A percentile compares a stretch with the other conserved stretches of the same genome.
phyloP scores from a whole-genome alignment of 2,329 filamentous ascomycete genomes.

The Colletotrichum higginsianum region DNA sequence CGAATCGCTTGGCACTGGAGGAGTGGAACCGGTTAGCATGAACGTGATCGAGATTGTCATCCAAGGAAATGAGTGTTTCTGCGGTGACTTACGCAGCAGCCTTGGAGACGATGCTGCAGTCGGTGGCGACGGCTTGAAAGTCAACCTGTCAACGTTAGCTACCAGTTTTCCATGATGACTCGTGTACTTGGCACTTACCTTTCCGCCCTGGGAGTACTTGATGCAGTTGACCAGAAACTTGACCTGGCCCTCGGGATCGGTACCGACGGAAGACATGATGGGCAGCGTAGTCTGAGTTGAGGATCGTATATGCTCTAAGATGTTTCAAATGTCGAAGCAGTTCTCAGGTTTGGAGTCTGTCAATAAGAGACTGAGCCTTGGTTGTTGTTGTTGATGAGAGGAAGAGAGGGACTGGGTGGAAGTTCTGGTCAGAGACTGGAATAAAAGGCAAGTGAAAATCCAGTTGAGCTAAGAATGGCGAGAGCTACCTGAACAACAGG shows the following conservation, averaged over 20 bases:
- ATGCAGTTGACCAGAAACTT: slow-evolving; percentile 78
- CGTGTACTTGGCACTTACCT: slow-evolving; percentile 59
- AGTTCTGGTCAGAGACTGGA: background rate
- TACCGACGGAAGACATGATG: slow-evolving; percentile 42
- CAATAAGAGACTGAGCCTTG: background rate
- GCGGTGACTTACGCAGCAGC: slow-evolving; percentile 75
- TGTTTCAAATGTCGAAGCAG: background rate
- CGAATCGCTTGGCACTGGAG: slow-evolving; percentile 76
- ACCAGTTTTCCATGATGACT: background rate
- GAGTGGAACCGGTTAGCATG: background rate
- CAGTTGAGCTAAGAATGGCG: background rate
- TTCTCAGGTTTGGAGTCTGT: background rate
- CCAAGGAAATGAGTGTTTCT: background rate
- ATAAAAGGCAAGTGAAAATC: background rate
- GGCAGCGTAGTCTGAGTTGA: background rate
- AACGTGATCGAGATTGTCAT: background rate
- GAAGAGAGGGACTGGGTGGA: background rate
- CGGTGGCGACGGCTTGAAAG: slow-evolving; percentile 74
- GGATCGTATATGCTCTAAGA: background rate
- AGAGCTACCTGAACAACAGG: background rate
- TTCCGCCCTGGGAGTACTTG: slow-evolving; percentile 70
- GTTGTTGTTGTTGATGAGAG: background rate
- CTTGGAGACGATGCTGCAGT: slow-evolving; percentile 75
- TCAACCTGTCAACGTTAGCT: slow-evolving; percentile 67
- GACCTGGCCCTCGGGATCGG: slow-evolving; percentile 70